These are phyloP conservation scores for Hymenochaete sp. DNA, from an alignment of 1,284 basidiomycete genomes.

Conservation along the genomic window DNA sequence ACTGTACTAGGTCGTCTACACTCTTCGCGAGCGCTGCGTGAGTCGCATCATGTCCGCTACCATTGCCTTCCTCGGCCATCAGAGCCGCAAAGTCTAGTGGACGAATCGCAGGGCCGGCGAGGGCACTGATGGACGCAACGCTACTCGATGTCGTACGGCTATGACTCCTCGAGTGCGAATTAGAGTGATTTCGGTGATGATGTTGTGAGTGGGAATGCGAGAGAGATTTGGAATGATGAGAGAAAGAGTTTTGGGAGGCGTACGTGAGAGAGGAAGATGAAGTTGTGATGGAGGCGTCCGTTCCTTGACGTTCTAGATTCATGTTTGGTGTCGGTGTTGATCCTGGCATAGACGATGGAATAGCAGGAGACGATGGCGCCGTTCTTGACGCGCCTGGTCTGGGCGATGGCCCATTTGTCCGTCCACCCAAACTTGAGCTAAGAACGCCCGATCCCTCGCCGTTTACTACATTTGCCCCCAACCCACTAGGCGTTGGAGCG, in stretches of 20 bases:
- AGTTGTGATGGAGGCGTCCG: slow-evolving; percentile 8
- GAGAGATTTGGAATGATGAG: too few relatives aligned
- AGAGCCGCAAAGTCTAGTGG: slow-evolving; percentile 65
- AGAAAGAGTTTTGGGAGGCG: background rate
- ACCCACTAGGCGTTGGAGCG: slow-evolving; percentile 33
- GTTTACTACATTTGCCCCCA: slow-evolving; percentile 27
- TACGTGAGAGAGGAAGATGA: background rate
- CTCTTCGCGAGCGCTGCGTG: slow-evolving; percentile 67
- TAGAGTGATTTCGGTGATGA: background rate
- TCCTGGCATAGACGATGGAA: background rate
- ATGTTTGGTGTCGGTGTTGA: background rate
- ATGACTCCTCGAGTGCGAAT: slow-evolving; percentile 1
- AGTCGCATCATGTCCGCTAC: slow-evolving; percentile 54
- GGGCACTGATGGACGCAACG: slow-evolving; percentile 9
- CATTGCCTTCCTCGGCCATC: too few relatives aligned
- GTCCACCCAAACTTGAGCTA: background rate
- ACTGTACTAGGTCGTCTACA: slow-evolving; percentile 72
- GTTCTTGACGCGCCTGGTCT: background rate
- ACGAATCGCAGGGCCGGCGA: slow-evolving; percentile 37
- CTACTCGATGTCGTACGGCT: slow-evolving; percentile 8
- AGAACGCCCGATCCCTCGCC: background rate
- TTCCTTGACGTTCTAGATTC: slow-evolving; percentile 10
- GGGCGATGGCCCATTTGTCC: too few relatives aligned
- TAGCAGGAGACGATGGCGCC: background rate
- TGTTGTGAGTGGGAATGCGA: background rate